Percentiles rank a stretch among this genome's conserved stretches.
phyloP scores from a whole-genome alignment of 1,139 yeast genomes.

The Sugiyamaella pinicola region DNA sequence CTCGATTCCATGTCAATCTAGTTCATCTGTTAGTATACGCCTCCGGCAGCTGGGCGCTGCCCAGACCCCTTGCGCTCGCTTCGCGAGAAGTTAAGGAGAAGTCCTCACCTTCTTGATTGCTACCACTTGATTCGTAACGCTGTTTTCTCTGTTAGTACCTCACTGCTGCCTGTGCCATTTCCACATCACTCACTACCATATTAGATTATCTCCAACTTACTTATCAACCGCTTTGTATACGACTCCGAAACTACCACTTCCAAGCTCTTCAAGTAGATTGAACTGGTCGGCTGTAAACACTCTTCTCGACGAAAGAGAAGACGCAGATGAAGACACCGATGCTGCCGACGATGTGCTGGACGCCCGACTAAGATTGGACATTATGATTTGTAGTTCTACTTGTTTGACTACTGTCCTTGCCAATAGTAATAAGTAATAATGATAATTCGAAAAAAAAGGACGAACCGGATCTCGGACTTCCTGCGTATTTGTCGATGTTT shows the following conservation, averaged over 20 bases:
- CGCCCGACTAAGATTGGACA: constrained; percentile 5
- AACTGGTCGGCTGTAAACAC: constrained; percentile 52
- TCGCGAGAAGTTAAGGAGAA: too few species aligned
- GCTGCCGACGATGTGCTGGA: constrained; percentile 15
- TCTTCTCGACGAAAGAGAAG: constrained; percentile 30
- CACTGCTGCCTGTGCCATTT: too few species aligned
- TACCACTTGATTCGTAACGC: constrained; percentile 27
- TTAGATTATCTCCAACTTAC: constrained; percentile 14
- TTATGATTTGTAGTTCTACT: background rate
- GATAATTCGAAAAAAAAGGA: too few species aligned
- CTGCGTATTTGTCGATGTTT: too few species aligned
- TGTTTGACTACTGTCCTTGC: too few species aligned
- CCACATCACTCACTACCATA: too few species aligned
- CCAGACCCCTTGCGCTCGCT: too few species aligned
- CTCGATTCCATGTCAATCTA: constrained; percentile 74
- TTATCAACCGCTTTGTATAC: constrained; percentile 74
- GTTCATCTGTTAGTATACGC: too few species aligned
- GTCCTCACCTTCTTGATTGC: constrained; percentile 22
- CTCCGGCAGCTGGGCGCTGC: too few species aligned
- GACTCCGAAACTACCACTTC: constrained; percentile 86
- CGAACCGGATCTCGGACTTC: too few species aligned
- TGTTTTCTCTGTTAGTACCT: background rate
- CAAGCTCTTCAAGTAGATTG: constrained; percentile 72
- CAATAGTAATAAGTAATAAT: too few species aligned
- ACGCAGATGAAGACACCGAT: constrained; percentile 17